Base-by-base conservation (phyloP, 139 green algal species). In the Micractinium sp. region DNA sequence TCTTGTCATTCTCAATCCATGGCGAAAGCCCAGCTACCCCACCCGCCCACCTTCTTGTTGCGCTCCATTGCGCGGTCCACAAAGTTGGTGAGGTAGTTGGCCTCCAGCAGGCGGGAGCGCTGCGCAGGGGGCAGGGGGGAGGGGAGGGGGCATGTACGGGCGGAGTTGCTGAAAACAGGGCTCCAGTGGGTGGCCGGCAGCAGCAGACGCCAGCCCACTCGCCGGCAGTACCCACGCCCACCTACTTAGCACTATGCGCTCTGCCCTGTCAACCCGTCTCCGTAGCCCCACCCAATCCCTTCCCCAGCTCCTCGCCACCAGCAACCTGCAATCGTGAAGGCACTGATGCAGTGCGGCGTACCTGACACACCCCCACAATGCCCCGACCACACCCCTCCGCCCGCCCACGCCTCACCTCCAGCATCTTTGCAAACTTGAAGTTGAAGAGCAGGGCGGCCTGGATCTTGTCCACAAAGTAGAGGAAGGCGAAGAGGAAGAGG, bases 371-470 rank as follows among this genome's bases (percentile, higher is more conserved):
- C n/a, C n/a, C n/a, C n/a, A n/a, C n/a, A n/a, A n/a, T n/a, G n/a
- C n/a, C n/a, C n/a, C n/a, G n/a, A n/a, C 85, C 38, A 22, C 39
- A 35, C 61, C 66, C 71, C 39, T 86, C 63, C 33, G 2, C 27
- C 63, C 9, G 63, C 66, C 13, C 61, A 35, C n/a, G n/a, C 2
- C 87, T 1, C 81, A 87, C 87, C 77, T 92, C 87, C 19, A 95
- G 85, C 29, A 85, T 91, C 77, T 85, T 90, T 16, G 90, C 84
- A 36, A 94, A 92, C 85, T 94, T 94, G 39, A 94, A 90, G 85
- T 93, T 95, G 91, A 92, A 95, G 53, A 95, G 91, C 78, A 95
- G 85, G 31, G 92, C 90, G 5, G 84, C 88, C 85, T 95, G 93
- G 38, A 95, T 67, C 76, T 88, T 81, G 63, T 91, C 87, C 20